A percentile compares a stretch with the other conserved stretches of the same genome.
Evolutionary conservation across 805 yeast species (phyloP).

Genomic region (Suhomyces prunicola): DNA sequence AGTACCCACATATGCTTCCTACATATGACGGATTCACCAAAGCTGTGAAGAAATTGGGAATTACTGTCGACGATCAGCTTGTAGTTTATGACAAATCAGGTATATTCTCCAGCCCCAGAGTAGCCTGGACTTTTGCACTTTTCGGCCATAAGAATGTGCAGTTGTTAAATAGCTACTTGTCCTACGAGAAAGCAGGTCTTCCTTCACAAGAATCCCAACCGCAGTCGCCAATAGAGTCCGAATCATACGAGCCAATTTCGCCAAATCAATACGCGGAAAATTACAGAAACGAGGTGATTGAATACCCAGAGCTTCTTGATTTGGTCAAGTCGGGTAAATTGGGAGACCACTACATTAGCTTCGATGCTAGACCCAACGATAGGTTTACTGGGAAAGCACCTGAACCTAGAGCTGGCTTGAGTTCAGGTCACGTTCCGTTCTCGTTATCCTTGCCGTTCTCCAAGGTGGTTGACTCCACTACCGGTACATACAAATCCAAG

Average conservation of each 20-base stretch:
- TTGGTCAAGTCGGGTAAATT: conserved; percentile 51
- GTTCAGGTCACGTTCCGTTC: conserved; percentile 89
- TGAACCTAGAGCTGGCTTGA: conserved; percentile 85
- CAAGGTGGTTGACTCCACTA: conserved; percentile 49
- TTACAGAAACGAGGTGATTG: conserved; percentile 49
- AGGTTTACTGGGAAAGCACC: conserved; percentile 78
- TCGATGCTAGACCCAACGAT: conserved; percentile 79
- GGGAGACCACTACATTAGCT: conserved; percentile 46
- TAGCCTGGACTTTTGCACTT: conserved; percentile 82
- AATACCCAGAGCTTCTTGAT: conserved; percentile 62
- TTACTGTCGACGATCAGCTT: conserved; percentile 52
- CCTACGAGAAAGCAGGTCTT: conserved; percentile 46
- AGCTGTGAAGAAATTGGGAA: conserved; percentile 54
- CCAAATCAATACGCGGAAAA: conserved; percentile 30
- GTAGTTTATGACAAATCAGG: conserved; percentile 86
- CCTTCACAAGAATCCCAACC: conserved; percentile 41
- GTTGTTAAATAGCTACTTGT: conserved; percentile 65
- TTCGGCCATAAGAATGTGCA: conserved; percentile 73
- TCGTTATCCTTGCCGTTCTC: conserved; percentile 73
- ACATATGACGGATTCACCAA: conserved; percentile 49
- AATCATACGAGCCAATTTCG: conserved; percentile 13
- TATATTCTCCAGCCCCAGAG: conserved; percentile 85
- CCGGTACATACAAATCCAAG: conserved; percentile 46
- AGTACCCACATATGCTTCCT: conserved; percentile 93
- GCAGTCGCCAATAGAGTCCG: conserved; percentile 15